Percentiles rank a stretch among this genome's conserved stretches.
These are phyloP conservation scores for Lentinula aciculospora DNA, from an alignment of 768 basidiomycete species.

Conservation along the genomic window DNA sequence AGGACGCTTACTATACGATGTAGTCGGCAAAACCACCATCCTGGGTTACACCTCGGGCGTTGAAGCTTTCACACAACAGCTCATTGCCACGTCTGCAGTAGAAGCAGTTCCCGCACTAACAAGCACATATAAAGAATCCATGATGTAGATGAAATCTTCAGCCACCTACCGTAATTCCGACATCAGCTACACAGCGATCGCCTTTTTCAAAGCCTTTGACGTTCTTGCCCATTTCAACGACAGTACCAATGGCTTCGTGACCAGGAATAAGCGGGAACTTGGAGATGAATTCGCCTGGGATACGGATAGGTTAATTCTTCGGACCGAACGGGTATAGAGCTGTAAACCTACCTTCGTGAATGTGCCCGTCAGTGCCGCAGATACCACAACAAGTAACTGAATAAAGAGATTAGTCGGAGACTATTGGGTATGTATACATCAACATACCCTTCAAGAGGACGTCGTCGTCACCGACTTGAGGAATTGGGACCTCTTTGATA, in stretches of 20 bases:
- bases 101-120: slow-evolving; percentile 81
- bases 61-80: slow-evolving; percentile 81
- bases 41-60: slow-evolving; percentile 70
- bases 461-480: slow-evolving; percentile 59
- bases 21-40: slow-evolving; percentile 91
- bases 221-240: slow-evolving; percentile 73
- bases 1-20: slow-evolving; percentile 64
- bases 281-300: slow-evolving; percentile 53
- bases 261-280: slow-evolving; percentile 72
- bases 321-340: neutral
- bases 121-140: neutral
- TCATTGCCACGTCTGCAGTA: slow-evolving; percentile 83
- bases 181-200: slow-evolving; percentile 83
- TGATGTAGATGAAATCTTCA: neutral
- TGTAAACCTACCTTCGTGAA: slow-evolving; percentile 40
- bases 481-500: slow-evolving; percentile 63
- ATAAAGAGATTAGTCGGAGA: neutral
- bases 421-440: neutral
- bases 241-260: slow-evolving; percentile 68
- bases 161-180: slow-evolving; percentile 57
- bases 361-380: slow-evolving; percentile 60
- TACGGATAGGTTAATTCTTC: neutral
- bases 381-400: slow-evolving; percentile 43
- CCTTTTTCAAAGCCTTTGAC: slow-evolving; percentile 73
- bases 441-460: slow-evolving; percentile 65